Evolutionary conservation across 768 basidiomycete genomes (phyloP), one percentile per base, ranked within the genome.

Genomic region (Hortiboletus campestris): DNA sequence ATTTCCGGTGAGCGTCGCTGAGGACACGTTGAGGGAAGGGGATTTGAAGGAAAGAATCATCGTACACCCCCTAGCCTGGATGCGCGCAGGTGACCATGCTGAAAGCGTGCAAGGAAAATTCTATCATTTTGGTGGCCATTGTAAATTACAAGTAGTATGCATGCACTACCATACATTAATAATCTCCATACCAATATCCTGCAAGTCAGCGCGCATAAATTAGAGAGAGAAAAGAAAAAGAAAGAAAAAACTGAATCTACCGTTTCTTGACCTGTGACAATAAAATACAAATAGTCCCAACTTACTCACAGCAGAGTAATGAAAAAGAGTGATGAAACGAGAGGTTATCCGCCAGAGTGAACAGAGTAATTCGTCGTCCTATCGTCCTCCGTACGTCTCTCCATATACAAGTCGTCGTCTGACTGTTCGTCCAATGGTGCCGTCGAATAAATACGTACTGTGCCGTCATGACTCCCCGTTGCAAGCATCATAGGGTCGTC

Each of bases 391-490:
- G 63, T 62, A 12, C 17, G 57, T 52, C 62, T 32, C 8, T 71
- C 70, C 53, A 51, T 17, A 43, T 66, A 67, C 14, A 69, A 67
- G 5, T 59, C 59, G 31, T 61, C 57, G 45, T 72, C 70, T 4
- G 67, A 60, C 3, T 22, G 62, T 13, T 11, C 39, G 25, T 71
- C 69, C 38, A 55, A 54, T 34, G 62, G 59, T 16, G 74, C 72
- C 44, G 80, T 76, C 14, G 85, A 86, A 85, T 90, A 91, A 45
- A 91, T 81, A 29, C 85, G 78, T 42, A 92, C 81, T 1, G 78
- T 82, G 25, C 90, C 90, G 58, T 91, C 88, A 62, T 89, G 86
- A 55, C 82, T 84, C 36, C 89, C 90, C 1, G 88, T 87, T 9
- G 88, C 88, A 53, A 89, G 83, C 75, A 75, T 77, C 61, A 73